Evolutionary conservation across 305 asterid genomes (phyloP), one percentile per base, ranked within the genome.

Genomic region (Solanum chacoense): DNA sequence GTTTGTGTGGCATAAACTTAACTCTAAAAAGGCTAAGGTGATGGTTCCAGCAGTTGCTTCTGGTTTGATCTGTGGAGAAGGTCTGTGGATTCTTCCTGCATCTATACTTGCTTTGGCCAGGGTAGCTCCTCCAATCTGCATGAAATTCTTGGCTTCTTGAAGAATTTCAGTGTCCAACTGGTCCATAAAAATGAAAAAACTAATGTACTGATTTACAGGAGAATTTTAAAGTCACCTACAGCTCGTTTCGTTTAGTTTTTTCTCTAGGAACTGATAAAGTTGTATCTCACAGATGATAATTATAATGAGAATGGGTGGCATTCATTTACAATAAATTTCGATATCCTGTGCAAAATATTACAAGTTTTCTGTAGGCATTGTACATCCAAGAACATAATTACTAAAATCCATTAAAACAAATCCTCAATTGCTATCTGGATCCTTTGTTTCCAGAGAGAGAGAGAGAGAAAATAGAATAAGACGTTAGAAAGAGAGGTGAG

Each of bases 51-150:
- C 96, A 9, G 94, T 94, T 91, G 98, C 98, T 50, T 94, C 98
- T n/a, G 98, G 98, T 31, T 90, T 95, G 77, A 95, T 95, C 22
- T 95, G 98, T 88, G 98, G 98, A 59, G 98, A 95, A 87, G 98
- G 98, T 11, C 79, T 95, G 29, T 95, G 98, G 98, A 88, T 90
- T 79, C 95, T 95, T 85, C 98, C 98, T 11, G 93, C 94, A 6
- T 93, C 98, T 2, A 35, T 95, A 89, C 92, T 95, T 91, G 96
- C 96, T 20, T 91, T 95, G 95, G 95, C 95, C 16, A 94, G 90
- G 90, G 87, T 95, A 10, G 69, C 63, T 3, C 98, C 98, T 37
- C 98, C 98, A 0, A 94, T 94, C 11, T 95, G 98, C 89, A 94
- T 95, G 98, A 94, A 90, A 18, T 95, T 95, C 90, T 85, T 89